Evolutionary conservation across 2,329 filamentous ascomycete genomes (phyloP).

Genomic region (Trichoderma cornu-damae): DNA sequence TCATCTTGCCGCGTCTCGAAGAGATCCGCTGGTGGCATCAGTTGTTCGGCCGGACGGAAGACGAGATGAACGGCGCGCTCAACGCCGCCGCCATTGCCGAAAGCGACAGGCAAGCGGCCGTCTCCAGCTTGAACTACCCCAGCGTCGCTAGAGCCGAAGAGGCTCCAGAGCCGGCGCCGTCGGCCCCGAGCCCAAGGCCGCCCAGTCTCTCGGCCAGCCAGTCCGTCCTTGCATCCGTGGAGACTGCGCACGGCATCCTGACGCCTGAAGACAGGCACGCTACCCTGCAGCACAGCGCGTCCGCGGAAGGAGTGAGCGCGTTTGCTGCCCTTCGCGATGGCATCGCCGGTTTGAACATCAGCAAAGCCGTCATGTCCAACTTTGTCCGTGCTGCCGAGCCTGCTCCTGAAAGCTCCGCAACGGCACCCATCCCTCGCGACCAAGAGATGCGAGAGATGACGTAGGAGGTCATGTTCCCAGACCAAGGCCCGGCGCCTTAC

Average conservation of each 20-base stretch:
- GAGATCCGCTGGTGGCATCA: constrained; percentile 94
- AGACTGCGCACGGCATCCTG: constrained; percentile 51
- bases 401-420: constrained; percentile 13
- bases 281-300: constrained; percentile 41
- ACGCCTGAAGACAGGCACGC: constrained; percentile 38
- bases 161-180: constrained; percentile 24
- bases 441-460: constrained; percentile 45
- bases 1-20: constrained; percentile 71
- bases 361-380: constrained; percentile 41
- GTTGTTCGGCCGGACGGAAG: constrained; percentile 76
- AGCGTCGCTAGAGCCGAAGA: constrained; percentile 27
- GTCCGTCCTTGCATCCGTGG: constrained; percentile 55
- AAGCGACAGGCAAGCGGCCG: constrained; percentile 35
- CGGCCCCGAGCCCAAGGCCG: constrained; percentile 35
- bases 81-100: constrained; percentile 51
- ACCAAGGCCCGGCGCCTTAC: constrained; percentile 31
- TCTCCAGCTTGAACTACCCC: constrained; percentile 32
- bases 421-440: constrained; percentile 30
- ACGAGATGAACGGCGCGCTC: constrained; percentile 81
- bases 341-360: constrained; percentile 44
- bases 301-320: constrained; percentile 41
- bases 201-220: constrained; percentile 38
- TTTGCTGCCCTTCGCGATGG: constrained; percentile 46
- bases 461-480: constrained; percentile 40
- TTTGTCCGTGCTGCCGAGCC: constrained; percentile 28